Conservation (phyloP, 192 early-diverging fungal species). For the Lunasporangiospora selenospora region DNA sequence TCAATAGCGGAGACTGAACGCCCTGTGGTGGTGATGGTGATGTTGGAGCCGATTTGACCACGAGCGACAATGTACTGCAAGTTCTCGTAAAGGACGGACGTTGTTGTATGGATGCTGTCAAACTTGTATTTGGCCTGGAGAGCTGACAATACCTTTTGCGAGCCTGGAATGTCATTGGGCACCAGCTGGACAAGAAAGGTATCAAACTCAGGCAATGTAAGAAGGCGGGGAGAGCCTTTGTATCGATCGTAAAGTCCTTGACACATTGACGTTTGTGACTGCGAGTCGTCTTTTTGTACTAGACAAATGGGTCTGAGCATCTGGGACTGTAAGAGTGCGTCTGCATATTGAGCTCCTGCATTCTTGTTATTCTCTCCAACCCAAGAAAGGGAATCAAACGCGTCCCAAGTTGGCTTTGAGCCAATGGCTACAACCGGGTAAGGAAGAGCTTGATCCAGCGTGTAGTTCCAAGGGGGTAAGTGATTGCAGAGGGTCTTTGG, state of each 20-base stretch:
- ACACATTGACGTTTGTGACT: slow-evolving; percentile 29
- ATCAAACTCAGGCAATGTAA: slow-evolving; percentile 13
- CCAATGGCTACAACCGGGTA: slow-evolving; percentile 36
- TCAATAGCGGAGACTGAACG: slow-evolving; percentile 9
- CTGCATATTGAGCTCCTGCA: slow-evolving; percentile 19
- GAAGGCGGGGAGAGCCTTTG: neutral
- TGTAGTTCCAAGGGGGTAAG: slow-evolving; percentile 26
- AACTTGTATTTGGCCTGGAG: slow-evolving; percentile 5
- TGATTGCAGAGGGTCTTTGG: too few relatives aligned
- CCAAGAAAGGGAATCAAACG: slow-evolving; percentile 23
- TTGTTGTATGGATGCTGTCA: slow-evolving; percentile 37
- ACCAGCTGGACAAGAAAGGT: slow-evolving; percentile 5
- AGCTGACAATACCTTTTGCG: neutral
- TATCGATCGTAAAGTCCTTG: slow-evolving; percentile 21
- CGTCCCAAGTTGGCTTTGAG: slow-evolving; percentile 2
- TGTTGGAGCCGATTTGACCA: neutral
- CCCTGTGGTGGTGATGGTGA: slow-evolving; percentile 25
- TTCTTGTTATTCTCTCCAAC: slow-evolving; percentile 32
- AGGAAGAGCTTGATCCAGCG: slow-evolving; percentile 12
- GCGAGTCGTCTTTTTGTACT: slow-evolving; percentile 12
- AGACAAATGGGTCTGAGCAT: slow-evolving; percentile 10
- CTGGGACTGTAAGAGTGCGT: slow-evolving; percentile 2
- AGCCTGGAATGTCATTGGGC: slow-evolving; percentile 13
- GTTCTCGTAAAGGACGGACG: slow-evolving; percentile 23
- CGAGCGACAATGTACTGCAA: slow-evolving; percentile 17